These are phyloP conservation scores for Penstemon davidsonii DNA, from an alignment of 257 asterid species.

Conservation along the genomic window DNA sequence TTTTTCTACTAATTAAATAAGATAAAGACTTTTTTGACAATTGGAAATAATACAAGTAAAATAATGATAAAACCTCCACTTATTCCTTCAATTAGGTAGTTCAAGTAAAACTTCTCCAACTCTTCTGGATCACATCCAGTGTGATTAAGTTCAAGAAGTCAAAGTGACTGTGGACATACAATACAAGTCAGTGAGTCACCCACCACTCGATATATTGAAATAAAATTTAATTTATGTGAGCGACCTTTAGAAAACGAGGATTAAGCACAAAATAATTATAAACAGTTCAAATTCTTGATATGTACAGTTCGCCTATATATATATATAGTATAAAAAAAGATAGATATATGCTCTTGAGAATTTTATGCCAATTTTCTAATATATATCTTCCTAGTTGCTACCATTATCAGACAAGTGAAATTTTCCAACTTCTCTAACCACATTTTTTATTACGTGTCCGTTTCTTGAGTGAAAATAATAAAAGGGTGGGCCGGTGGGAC, in stretches of 20 bases:
- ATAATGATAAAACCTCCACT: too few species aligned
- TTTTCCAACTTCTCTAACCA: slow-evolving; percentile 30
- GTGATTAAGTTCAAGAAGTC: not conserved
- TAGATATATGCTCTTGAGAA: not conserved
- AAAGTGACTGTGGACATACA: not conserved
- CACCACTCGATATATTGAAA: not conserved
- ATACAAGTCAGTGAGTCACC: not conserved
- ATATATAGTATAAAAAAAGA: not conserved
- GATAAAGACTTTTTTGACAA: too few species aligned
- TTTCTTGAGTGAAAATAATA: not conserved
- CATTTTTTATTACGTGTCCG: slow-evolving; percentile 32
- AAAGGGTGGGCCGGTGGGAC: slow-evolving; percentile 30
- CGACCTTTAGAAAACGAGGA: too few species aligned
- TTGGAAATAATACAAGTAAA: too few species aligned
- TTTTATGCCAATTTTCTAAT: not conserved
- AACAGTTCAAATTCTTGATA: too few species aligned
- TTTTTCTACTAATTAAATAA: too few species aligned
- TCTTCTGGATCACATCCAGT: slow-evolving; percentile 9
- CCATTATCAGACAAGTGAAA: slow-evolving; percentile 25
- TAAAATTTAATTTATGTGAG: too few species aligned
- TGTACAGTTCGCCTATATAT: too few species aligned
- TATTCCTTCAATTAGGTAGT: too few species aligned
- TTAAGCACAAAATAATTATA: too few species aligned
- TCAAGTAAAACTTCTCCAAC: slow-evolving; percentile 11
- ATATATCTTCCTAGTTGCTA: slow-evolving; percentile 17